Percentiles rank a stretch among this genome's conserved stretches.
These are phyloP conservation scores for Backusella sp. DNA, from an alignment of 192 early-diverging fungal genomes.

Conservation along the genomic window DNA sequence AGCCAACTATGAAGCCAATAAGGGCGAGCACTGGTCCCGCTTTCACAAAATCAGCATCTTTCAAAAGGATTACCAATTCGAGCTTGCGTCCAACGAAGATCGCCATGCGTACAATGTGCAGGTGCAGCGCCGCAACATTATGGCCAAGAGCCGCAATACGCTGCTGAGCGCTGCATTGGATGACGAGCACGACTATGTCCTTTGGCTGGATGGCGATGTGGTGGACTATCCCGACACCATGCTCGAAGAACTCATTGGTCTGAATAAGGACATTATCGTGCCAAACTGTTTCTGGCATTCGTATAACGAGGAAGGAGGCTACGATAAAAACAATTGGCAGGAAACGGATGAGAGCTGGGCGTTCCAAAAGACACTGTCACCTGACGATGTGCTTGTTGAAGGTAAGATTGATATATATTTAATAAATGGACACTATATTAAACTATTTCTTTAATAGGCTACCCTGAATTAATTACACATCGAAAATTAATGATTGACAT, in stretches of 20 bases:
- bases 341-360: slow-evolving; percentile 57
- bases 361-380: slow-evolving; percentile 36
- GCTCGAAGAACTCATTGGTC: slow-evolving; percentile 56
- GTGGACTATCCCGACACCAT: slow-evolving; percentile 60
- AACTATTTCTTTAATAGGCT: slow-evolving; percentile 34
- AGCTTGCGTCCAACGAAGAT: slow-evolving; percentile 42
- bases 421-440: too few species aligned
- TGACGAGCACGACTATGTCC: slow-evolving; percentile 61
- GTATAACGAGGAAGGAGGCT: slow-evolving; percentile 47
- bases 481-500: slow-evolving; percentile 46
- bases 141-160: slow-evolving; percentile 62
- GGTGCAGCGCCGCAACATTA: slow-evolving; percentile 50
- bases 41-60: slow-evolving; percentile 58
- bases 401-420: slow-evolving; percentile 24
- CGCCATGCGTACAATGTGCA: slow-evolving; percentile 60
- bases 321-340: slow-evolving; percentile 70
- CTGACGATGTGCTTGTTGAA: slow-evolving; percentile 46
- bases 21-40: slow-evolving; percentile 35
- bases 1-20: slow-evolving; percentile 20
- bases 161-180: slow-evolving; percentile 53
- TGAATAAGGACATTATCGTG: slow-evolving; percentile 66
- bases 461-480: slow-evolving; percentile 38
- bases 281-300: slow-evolving; percentile 51
- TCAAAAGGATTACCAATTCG: slow-evolving; percentile 55
- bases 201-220: slow-evolving; percentile 73